These are phyloP conservation scores for Fusarium palustre DNA, from an alignment of 2,329 filamentous ascomycete genomes.

Conservation along the genomic window DNA sequence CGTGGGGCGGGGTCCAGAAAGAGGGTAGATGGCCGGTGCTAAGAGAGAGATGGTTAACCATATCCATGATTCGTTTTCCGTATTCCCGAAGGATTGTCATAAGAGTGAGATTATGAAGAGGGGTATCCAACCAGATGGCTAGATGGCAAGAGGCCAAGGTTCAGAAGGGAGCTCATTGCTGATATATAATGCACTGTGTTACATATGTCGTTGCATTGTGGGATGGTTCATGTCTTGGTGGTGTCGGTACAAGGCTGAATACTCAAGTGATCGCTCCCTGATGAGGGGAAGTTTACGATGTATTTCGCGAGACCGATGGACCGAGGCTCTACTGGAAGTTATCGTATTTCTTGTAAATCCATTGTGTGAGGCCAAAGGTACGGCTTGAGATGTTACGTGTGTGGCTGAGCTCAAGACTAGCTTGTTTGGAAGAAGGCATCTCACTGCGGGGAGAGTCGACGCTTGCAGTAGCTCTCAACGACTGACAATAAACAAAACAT, in stretches of 20 bases:
- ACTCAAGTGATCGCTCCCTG: neutral
- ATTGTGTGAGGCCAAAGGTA: too few species aligned
- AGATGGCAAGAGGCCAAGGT: slow-evolving; percentile 3
- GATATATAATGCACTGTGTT: slow-evolving; percentile 13
- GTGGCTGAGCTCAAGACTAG: neutral
- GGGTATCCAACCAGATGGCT: slow-evolving; percentile 10
- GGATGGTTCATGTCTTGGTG: neutral
- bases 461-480: neutral
- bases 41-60: slow-evolving; percentile 8
- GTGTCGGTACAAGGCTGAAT: neutral
- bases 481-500: neutral
- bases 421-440: neutral
- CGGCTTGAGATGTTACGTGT: neutral
- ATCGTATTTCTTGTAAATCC: neutral
- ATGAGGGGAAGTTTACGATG: neutral
- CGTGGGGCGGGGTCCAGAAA: slow-evolving; percentile 26
- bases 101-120: slow-evolving; percentile 15
- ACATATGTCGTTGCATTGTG: neutral
- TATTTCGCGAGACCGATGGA: neutral
- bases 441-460: neutral
- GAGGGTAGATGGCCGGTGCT: slow-evolving; percentile 23
- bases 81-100: slow-evolving; percentile 5
- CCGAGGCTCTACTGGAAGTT: neutral
- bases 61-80: slow-evolving; percentile 18
- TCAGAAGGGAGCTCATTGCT: neutral